Conservation (phyloP, 192 early-diverging fungal genomes). For the Coemansia sp. region DNA sequence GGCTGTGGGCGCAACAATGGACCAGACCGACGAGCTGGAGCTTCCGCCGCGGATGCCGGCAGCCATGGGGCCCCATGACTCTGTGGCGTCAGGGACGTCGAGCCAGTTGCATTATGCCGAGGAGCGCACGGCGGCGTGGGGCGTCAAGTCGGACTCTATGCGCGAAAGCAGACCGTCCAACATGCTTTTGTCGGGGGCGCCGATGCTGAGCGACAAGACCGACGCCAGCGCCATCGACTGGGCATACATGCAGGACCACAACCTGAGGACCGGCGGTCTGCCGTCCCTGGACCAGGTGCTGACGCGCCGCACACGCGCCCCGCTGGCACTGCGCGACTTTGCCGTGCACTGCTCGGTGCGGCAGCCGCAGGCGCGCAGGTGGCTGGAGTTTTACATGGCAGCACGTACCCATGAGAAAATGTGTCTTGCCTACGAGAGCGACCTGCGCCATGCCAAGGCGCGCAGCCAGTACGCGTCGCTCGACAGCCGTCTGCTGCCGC, state of each 20-base stretch:
- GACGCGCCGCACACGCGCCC: constrained; percentile 46
- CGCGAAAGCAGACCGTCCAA: background rate
- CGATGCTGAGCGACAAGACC: constrained; percentile 1
- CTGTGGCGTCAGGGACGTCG: background rate
- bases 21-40: background rate
- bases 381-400: constrained; percentile 58
- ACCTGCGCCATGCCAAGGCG: constrained; percentile 52
- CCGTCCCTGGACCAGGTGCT: constrained; percentile 57
- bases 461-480: constrained; percentile 47
- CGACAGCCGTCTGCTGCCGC: constrained; percentile 18
- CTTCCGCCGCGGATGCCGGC: background rate
- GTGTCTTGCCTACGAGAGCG: constrained; percentile 54
- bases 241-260: constrained; percentile 57
- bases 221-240: constrained; percentile 33
- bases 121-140: constrained; percentile 1
- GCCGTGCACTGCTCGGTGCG: constrained; percentile 54
- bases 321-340: constrained; percentile 53
- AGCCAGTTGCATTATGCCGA: background rate
- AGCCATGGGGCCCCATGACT: background rate
- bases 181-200: background rate
- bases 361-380: constrained; percentile 55
- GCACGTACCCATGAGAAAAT: constrained; percentile 54
- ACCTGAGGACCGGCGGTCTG: constrained; percentile 51
- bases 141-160: background rate
- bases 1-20: constrained; percentile 41